Evolutionary conservation across 345 rosid species (phyloP), one percentile per base, ranked within the genome.

Genomic region (Nasturtium officinale): DNA sequence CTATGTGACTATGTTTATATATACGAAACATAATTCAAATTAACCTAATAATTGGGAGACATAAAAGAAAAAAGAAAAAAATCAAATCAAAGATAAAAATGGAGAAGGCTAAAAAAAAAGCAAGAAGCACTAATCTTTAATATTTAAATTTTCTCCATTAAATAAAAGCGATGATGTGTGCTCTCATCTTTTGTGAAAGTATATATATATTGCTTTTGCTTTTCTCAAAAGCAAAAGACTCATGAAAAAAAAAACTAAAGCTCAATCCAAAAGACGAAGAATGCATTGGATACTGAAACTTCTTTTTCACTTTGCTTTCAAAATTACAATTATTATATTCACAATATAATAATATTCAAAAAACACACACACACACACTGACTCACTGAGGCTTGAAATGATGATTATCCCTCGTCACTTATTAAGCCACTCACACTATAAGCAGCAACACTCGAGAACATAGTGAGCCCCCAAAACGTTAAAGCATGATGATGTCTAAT

Each of bases 141-240:
- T 61, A 54, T 55, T 62, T 52, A 61, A 69, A 69, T 26, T 13
- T 59, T 68, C 73, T 62, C 79, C 70, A 54, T 54, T 69, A 76
- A 64, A 70, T 76, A 77, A 77, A 71, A 77, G 76, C 57, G 72
- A 57, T 58, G 80, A 77, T 71, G 80, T 71, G 61, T 65, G 61
- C 60, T 70, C 76, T 77, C 80, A 71, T 77, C 80, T 77, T 77
- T 77, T 71, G 53, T 65, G 80, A 77, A 77, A 77, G 76, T 71
- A 71, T 57, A 50, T 57, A 50, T 77, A 77, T 77, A 71, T 77
- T 77, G 72, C 80, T 71, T 77, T 77, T 71, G 33, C 80, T 71
- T 77, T 76, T 70, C 0, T 0, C 7, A 64, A 77, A 77, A 65
- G 76, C 61, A 70, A 70, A 70, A 56, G 69, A 63, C 55, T 67